Evolutionary conservation across 208 protist species (phyloP), one percentile per base, ranked within the genome.

Genomic region (Polymyxa betae): DNA sequence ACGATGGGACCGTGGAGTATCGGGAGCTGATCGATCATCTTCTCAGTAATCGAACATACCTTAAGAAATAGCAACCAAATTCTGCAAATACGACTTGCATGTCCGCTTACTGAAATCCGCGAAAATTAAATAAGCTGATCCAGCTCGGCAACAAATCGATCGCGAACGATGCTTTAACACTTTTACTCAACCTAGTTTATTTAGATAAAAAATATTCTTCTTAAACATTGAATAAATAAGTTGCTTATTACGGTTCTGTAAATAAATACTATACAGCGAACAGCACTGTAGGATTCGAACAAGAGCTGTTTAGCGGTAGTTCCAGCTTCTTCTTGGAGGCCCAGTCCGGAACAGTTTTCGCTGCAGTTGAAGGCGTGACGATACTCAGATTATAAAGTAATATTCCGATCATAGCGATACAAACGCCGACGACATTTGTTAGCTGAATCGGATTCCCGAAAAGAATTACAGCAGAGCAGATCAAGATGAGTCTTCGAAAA

Each of bases 321-420:
- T 82, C 72, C 5, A 82, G 16, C n/a, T 82, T 82, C 40, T 35
- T 35, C 40, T 82, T 82, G 20, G 16, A 32, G 20, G 54, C 54
- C 72, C 5, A 5, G 72, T 35, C 5, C 72, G 72, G 54, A 29
- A 66, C 54, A 29, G 54, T 35, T 40, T 35, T 43, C n/a, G 16
- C 72, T 82, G 5, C 16, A 35, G n/a, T 40, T 5, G 72, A 5
- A 12, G 16, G 16, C n/a, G 72, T 38, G 12, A 35, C 35, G 5
- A 82, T 35, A n/a, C 72, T 82, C 35, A 82, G n/a, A 43, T 82
- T 82, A n/a, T 82, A 82, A 5, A 82, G 5, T 12, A 82, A 43
- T 5, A 82, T 82, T 20, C 72, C 72, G n/a, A 82, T 38, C 72
- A 82, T 82, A 20, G 72, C 72, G 16, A 82, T 82, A n/a, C 72